Base-by-base conservation (phyloP, 345 rosid genomes). In the Kandelia obovata region DNA sequence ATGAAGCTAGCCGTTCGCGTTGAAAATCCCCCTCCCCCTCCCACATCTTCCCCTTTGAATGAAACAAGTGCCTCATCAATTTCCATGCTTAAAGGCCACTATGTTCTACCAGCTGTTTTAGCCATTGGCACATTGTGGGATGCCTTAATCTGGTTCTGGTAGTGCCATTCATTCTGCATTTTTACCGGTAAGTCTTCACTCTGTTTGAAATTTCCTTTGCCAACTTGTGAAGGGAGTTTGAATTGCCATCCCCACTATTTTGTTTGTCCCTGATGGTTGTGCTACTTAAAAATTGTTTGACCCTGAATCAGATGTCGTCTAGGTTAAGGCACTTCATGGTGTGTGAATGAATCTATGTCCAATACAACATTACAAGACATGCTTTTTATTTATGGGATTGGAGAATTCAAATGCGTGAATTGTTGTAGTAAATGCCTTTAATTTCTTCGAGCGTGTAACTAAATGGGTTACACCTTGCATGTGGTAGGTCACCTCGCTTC, bases 21-120 rank as follows among this genome's bases (percentile, higher is more conserved):
- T 0, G 87, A 85, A 77, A 86, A 92, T 70, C 79, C 64, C 0
- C 96, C 94, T 67, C 94, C 91, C 10, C 90, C 98, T 72, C 92
- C 99, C 20, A 15, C 61, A 34, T 66, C 88, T 56, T 7, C 90
- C 58, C 86, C 92, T 1, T 2, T 0, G 5, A 69, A 73, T 0
- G 73, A 77, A 35, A 79, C 64, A 69, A 89, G 81, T 53, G 71
- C 62, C 3, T 59, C 89, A 19, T 69, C 76, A n/a, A 32, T 55
- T 23, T 35, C 77, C 11, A 65, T 49, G 34, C 66, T 80, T 77
- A 55, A 57, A 71, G 80, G 84, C 64, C 81, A 55, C 49, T 53
- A 77, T 30, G 73, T 87, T 64, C 61, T 85, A 26, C 85, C 85
- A 0, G 80, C 84, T 31, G 82, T 71, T 69, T 72, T 87, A 0